phyloP scores from a whole-genome alignment of 495 filamentous ascomycete genomes.

The Penicillium simplicissimum region DNA sequence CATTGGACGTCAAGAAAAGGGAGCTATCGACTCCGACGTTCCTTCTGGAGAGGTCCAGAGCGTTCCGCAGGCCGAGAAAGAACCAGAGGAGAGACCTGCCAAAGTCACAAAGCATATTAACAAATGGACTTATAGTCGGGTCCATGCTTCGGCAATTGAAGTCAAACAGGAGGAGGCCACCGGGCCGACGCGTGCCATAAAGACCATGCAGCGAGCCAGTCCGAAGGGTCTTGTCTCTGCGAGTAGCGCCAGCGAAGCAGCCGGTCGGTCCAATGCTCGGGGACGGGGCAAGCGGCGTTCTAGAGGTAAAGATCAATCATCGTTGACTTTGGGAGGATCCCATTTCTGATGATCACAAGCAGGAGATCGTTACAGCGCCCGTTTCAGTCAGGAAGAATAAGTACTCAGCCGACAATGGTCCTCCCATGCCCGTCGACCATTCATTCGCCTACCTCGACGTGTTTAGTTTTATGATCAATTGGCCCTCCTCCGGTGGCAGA shows the following conservation, averaged over 20 bases:
- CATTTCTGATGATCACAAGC: constrained; percentile 8
- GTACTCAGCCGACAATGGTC: background rate
- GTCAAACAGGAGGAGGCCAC: constrained; percentile 10
- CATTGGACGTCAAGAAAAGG: background rate
- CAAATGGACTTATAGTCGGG: constrained; percentile 30
- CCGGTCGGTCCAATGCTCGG: constrained; percentile 9
- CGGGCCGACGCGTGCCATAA: background rate
- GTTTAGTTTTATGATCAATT: background rate
- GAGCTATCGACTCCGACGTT: no score
- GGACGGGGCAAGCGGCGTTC: constrained; percentile 26
- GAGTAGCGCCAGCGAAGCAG: constrained; percentile 12
- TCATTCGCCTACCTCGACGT: background rate
- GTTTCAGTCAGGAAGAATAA: constrained; percentile 29
- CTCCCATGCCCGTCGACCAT: background rate
- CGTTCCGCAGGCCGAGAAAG: constrained; percentile 4
- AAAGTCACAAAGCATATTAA: constrained; percentile 24
- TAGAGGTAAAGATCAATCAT: constrained; percentile 25
- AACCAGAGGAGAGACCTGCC: constrained; percentile 6
- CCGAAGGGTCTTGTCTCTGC: constrained; percentile 26
- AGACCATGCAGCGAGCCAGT: constrained; percentile 16
- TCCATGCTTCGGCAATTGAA: constrained; percentile 16
- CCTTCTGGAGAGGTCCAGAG: constrained; percentile 7
- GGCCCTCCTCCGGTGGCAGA: background rate
- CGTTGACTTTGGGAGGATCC: background rate
- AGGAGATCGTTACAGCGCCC: constrained; percentile 41